phyloP scores from a whole-genome alignment of 352 stramenopile species.

The Poterioochromonas sp. region DNA sequence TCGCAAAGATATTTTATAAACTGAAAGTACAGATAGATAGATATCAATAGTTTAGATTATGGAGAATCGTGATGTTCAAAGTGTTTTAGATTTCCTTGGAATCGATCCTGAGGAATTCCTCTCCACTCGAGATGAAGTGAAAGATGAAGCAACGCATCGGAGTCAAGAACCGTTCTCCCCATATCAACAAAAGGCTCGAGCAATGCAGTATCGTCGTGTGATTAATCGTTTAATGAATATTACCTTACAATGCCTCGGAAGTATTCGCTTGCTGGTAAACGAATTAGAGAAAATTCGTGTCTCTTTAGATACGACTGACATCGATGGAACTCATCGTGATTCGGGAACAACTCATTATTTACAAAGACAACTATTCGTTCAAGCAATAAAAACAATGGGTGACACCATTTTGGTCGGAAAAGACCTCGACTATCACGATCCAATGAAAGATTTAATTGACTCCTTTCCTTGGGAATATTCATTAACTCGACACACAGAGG shows the following conservation, averaged over 20 bases:
- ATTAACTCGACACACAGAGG: background rate
- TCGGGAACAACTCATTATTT: background rate
- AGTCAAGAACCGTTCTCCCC: background rate
- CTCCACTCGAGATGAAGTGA: background rate
- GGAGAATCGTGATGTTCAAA: background rate
- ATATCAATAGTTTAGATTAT: no score
- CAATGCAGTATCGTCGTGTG: no score
- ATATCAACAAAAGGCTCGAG: background rate
- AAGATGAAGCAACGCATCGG: no score
- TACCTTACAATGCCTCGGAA: background rate
- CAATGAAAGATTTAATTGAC: background rate
- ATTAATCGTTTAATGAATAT: constrained; percentile 5
- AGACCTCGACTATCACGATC: background rate
- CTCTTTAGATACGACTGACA: background rate
- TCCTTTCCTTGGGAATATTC: constrained; percentile 11
- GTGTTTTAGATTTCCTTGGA: background rate
- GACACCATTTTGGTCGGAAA: background rate
- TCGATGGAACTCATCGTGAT: background rate
- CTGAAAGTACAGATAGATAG: no score
- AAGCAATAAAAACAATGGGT: background rate
- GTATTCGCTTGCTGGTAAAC: background rate
- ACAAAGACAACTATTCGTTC: background rate
- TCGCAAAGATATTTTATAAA: no score
- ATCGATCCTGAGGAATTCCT: background rate
- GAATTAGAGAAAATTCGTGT: background rate